phyloP scores from a whole-genome alignment of 768 basidiomycete species.

The Chalciporus sphaerocephalus region DNA sequence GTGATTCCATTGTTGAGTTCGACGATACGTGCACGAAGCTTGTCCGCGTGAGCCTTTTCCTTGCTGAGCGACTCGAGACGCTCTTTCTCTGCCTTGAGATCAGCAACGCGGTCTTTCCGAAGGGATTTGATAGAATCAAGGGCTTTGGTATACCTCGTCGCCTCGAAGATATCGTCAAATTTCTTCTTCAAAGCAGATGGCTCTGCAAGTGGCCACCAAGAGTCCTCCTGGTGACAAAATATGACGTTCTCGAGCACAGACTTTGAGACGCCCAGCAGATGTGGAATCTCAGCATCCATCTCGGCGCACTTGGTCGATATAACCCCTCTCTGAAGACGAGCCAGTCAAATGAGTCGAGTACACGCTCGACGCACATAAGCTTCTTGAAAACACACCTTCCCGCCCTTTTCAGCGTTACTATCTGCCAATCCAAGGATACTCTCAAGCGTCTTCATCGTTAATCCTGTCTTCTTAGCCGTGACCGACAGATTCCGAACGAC shows the following conservation, averaged over 20 bases:
- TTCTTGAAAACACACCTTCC: constrained; percentile 53
- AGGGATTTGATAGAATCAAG: constrained; percentile 86
- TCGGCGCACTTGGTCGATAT: constrained; percentile 98
- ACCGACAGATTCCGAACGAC: constrained; percentile 89
- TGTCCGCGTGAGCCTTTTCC: constrained; percentile 85
- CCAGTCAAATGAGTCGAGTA: neutral
- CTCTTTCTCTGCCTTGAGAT: constrained; percentile 91
- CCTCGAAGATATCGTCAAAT: constrained; percentile 99
- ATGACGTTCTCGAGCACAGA: constrained; percentile 99
- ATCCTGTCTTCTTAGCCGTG: constrained; percentile 84
- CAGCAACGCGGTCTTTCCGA: constrained; percentile 85
- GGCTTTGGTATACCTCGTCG: constrained; percentile 98
- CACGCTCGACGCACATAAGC: neutral
- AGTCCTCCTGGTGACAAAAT: constrained; percentile 99
- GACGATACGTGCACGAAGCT: constrained; percentile 62
- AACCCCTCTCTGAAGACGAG: constrained; percentile 59
- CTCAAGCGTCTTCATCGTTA: constrained; percentile 98
- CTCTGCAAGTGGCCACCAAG: constrained; percentile 95
- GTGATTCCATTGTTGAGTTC: constrained; percentile 60
- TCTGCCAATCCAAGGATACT: constrained; percentile 78
- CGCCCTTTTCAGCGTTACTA: constrained; percentile 56
- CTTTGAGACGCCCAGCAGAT: constrained; percentile 91
- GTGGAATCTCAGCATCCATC: constrained; percentile 92
- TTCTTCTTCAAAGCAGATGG: constrained; percentile 93
- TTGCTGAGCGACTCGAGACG: constrained; percentile 68